Percentiles rank a stretch among this genome's conserved stretches.
Conservation (phyloP, 1,284 basidiomycete species). For the Baeospora myosura region DNA sequence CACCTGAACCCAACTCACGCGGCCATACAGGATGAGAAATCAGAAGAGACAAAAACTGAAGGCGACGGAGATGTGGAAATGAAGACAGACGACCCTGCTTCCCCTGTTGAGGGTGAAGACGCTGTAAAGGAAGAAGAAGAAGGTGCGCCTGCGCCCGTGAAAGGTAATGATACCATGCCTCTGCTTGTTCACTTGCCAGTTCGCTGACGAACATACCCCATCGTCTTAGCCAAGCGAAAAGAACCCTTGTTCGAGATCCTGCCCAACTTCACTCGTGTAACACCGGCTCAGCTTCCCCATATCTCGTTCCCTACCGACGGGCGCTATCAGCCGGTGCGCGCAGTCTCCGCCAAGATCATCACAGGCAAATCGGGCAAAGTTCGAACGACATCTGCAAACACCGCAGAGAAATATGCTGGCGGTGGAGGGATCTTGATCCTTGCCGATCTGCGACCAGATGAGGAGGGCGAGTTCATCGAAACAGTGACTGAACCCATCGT, state of each 20-base stretch:
- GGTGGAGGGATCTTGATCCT: conserved; percentile 84
- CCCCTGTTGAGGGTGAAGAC: conserved; percentile 40
- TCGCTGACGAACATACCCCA: conserved; percentile 10
- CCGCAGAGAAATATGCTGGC: conserved; percentile 55
- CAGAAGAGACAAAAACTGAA: conserved; percentile 43
- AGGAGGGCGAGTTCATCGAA: conserved; percentile 71
- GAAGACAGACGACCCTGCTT: conserved; percentile 53
- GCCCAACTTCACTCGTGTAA: conserved; percentile 89
- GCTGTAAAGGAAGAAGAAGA: conserved; percentile 10
- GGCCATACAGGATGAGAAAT: conserved; percentile 53
- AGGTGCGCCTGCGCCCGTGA: conserved; percentile 42
- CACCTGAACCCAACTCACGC: not conserved
- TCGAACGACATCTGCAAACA: not conserved
- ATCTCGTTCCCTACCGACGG: conserved; percentile 76
- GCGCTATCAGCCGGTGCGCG: conserved; percentile 87
- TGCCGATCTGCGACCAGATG: conserved; percentile 58
- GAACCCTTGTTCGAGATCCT: conserved; percentile 77
- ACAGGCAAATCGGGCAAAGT: conserved; percentile 26
- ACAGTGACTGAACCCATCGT: conserved; percentile 37
- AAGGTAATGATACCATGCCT: conserved; percentile 7
- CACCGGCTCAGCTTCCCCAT: conserved; percentile 81
- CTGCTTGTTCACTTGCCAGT: not conserved
- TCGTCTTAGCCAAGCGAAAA: conserved; percentile 48
- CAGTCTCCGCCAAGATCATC: conserved; percentile 52
- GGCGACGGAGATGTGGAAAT: conserved; percentile 66